Evolutionary conservation across 2,329 filamentous ascomycete species (phyloP), one percentile per base, ranked within the genome.

Genomic region (Colletotrichum theobromicola): DNA sequence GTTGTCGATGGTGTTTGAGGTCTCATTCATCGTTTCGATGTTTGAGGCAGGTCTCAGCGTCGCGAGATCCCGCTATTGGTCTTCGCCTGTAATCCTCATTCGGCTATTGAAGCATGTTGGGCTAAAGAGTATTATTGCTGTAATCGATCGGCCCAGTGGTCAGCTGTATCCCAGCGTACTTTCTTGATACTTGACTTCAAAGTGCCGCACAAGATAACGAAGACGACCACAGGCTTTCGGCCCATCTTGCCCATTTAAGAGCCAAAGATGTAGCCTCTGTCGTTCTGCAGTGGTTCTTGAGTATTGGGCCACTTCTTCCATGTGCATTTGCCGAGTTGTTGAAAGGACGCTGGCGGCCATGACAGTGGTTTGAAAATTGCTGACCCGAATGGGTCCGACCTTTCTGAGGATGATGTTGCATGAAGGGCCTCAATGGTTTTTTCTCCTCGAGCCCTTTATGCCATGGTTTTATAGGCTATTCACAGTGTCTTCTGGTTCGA

Each of bases 31-130:
- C 12, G 42, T 50, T 50, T 50, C 42, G 42, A 50, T 1, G 12
- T 24, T 50, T 6, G 12, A 50, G n/a, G n/a, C 42, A 12, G 42
- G 42, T 50, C 42, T 50, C 42, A 13, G n/a, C 42, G 7, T 50
- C 42, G 42, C 2, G 3, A 7, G 42, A 50, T 12, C 42, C 13
- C n/a, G 6, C 42, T 10, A 21, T 50, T 21, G 42, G 4, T 13
- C 6, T 0, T 50, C 3, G 42, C n/a, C 5, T 50, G 4, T 6
- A 13, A n/a, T 2, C 42, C 24, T 7, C 42, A 13, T 50, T 50
- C 10, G 2, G 13, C 2, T 50, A 50, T 1, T 50, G 1, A 0
- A 50, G 3, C 42, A 46, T 46, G 10, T 1, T 46, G 5, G 5
- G 7, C 37, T 46, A 5, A 6, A 4, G 37, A 10, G 37, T 8